Evolutionary conservation across 2,329 filamentous ascomycete species (phyloP).

Genomic region (Colletotrichum theobromicola): DNA sequence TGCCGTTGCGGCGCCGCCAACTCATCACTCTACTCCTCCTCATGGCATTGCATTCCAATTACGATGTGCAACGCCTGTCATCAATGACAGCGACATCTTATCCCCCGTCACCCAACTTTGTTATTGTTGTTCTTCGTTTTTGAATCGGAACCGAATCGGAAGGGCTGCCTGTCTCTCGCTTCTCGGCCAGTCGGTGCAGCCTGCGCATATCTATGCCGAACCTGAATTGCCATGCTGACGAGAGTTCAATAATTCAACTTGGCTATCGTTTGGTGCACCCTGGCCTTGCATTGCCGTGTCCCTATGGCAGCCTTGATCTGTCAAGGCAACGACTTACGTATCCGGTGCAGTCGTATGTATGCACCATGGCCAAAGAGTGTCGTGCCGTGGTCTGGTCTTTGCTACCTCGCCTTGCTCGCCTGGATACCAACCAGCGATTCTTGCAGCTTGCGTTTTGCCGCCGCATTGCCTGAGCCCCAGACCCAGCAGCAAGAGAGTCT

Average conservation of each 20-base stretch:
- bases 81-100: conserved; percentile 10
- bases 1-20: neutral
- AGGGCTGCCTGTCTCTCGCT: neutral
- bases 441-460: conserved; percentile 7
- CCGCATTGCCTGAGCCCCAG: conserved; percentile 4
- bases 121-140: neutral
- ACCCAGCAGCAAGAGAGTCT: neutral
- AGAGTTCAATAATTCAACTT: neutral
- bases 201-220: neutral
- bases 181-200: neutral
- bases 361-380: neutral
- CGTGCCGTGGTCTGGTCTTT: neutral
- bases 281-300: neutral
- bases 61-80: conserved; percentile 1
- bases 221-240: neutral
- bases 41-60: neutral
- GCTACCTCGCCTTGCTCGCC: neutral
- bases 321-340: neutral
- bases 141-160: neutral
- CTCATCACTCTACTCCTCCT: neutral
- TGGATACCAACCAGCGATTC: neutral
- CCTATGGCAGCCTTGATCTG: neutral
- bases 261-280: neutral
- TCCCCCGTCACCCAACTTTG: neutral
- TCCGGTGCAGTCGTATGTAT: neutral